These are phyloP conservation scores for Penicillium sp. DNA, from an alignment of 2,329 filamentous ascomycete species.

Conservation along the genomic window DNA sequence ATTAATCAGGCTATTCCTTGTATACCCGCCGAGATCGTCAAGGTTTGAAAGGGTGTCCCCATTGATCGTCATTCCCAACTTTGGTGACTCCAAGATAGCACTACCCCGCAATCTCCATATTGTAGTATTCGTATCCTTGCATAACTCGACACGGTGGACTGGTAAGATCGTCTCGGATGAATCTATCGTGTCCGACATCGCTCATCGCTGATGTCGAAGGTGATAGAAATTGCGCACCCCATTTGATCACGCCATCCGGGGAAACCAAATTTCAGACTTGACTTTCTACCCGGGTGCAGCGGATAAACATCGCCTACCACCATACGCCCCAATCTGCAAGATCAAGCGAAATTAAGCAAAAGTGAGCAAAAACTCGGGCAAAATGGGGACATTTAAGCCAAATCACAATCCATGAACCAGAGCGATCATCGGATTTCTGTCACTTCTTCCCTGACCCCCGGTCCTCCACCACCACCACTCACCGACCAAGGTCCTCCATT, in stretches of 20 bases:
- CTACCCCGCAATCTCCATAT: slow-evolving; percentile 17
- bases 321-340: background rate
- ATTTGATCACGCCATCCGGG: slow-evolving; percentile 13
- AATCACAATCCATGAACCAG: background rate
- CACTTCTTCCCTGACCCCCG: no score
- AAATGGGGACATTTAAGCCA: background rate
- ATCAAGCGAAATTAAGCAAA: background rate
- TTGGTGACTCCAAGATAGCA: slow-evolving; percentile 1
- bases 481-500: background rate
- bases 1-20: background rate
- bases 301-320: background rate
- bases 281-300: slow-evolving; percentile 2
- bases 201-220: slow-evolving; percentile 16
- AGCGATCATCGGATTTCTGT: background rate
- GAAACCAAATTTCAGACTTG: background rate
- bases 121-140: background rate
- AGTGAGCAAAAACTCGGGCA: background rate
- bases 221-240: slow-evolving; percentile 4
- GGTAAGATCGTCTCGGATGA: slow-evolving; percentile 1
- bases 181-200: slow-evolving; percentile 19
- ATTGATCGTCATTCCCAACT: slow-evolving; percentile 11
- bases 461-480: background rate
- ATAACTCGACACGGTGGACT: background rate
- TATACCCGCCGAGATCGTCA: slow-evolving; percentile 9
- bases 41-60: slow-evolving; percentile 10